Percentiles rank a stretch among this genome's conserved stretches.
phyloP scores from a whole-genome alignment of 2,329 filamentous ascomycete genomes.

The Ophiocordyceps australis region DNA sequence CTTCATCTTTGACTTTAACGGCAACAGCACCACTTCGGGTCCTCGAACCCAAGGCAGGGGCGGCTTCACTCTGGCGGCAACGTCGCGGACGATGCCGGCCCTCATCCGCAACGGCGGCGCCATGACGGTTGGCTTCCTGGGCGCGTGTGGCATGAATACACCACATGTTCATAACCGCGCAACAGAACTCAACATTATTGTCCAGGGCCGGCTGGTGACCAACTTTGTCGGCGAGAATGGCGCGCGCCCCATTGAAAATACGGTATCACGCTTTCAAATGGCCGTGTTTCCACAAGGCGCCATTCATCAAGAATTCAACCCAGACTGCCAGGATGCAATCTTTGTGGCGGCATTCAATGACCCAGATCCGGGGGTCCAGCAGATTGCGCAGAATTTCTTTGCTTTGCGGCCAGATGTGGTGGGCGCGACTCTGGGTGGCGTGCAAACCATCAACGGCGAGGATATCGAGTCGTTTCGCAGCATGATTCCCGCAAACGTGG shows the following conservation, averaged over 20 bases:
- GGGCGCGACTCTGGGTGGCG: constrained; percentile 17
- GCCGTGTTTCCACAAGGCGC: constrained; percentile 29
- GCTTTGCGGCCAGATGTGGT: constrained; percentile 18
- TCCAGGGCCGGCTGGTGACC: constrained; percentile 22
- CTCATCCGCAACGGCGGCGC: constrained; percentile 25
- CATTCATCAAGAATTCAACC: constrained; percentile 32
- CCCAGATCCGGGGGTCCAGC: constrained; percentile 25
- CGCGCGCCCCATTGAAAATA: constrained; percentile 16
- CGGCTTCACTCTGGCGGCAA: constrained; percentile 19
- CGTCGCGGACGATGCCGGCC: constrained; percentile 28
- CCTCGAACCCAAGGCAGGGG: constrained; percentile 12
- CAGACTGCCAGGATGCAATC: constrained; percentile 24
- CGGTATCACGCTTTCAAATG: constrained; percentile 21
- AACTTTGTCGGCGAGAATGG: constrained; percentile 25
- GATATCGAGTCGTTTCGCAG: constrained; percentile 20
- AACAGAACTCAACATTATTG: constrained; percentile 27
- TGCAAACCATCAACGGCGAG: constrained; percentile 16
- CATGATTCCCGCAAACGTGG: constrained; percentile 27
- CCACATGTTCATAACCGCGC: constrained; percentile 27
- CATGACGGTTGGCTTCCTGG: constrained; percentile 29
- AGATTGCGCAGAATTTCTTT: constrained; percentile 28
- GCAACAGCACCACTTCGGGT: constrained; percentile 3
- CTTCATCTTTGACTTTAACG: constrained; percentile 24
- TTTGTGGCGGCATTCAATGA: constrained; percentile 28
- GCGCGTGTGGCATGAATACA: constrained; percentile 30